Evolutionary conservation across 2,329 filamentous ascomycete species (phyloP), one percentile per base, ranked within the genome.

Genomic region (Pseudopyricularia javanii): DNA sequence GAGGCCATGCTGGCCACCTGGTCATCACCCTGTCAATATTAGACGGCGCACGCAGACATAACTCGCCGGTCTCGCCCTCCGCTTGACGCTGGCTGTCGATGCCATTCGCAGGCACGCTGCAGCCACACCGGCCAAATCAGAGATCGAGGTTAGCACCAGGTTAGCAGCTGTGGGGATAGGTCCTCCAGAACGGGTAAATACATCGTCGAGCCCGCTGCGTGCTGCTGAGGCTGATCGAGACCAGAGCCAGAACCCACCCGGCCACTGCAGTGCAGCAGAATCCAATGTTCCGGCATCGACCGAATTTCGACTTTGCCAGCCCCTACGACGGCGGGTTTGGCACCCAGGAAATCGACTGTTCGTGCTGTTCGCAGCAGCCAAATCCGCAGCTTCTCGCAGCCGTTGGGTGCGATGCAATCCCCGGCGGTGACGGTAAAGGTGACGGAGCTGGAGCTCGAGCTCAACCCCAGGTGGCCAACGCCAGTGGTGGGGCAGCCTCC

Each of bases 191-290:
- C n/a, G n/a, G n/a, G n/a, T n/a, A n/a, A n/a, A n/a, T n/a, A n/a
- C n/a, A n/a, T n/a, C n/a, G n/a, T n/a, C n/a, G n/a, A n/a, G n/a
- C n/a, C n/a, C n/a, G n/a, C n/a, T n/a, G n/a, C n/a, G n/a, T n/a
- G n/a, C n/a, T n/a, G n/a, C n/a, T n/a, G n/a, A n/a, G n/a, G n/a
- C n/a, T n/a, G n/a, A n/a, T n/a, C n/a, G n/a, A 49, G 56, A 54
- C 51, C 53, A 55, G 15, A 55, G 59, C 37, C 54, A 55, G 9
- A 49, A 51, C 7, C 54, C 55, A n/a, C n/a, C 35, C 54, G 53
- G 34, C 53, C 49, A 15, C 32, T 30, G 12, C 48, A 35, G 17
- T n/a, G 24, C 28, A 40, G 51, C 26, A 14, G 1, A 28, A 12
- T 8, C 40, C 40, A 20, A 45, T 45, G 40, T 45, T 45, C 40